Percentiles rank a stretch among this genome's conserved stretches.
Evolutionary conservation across 2,329 filamentous ascomycete genomes (phyloP).

Genomic region (Calonectria crousiana): DNA sequence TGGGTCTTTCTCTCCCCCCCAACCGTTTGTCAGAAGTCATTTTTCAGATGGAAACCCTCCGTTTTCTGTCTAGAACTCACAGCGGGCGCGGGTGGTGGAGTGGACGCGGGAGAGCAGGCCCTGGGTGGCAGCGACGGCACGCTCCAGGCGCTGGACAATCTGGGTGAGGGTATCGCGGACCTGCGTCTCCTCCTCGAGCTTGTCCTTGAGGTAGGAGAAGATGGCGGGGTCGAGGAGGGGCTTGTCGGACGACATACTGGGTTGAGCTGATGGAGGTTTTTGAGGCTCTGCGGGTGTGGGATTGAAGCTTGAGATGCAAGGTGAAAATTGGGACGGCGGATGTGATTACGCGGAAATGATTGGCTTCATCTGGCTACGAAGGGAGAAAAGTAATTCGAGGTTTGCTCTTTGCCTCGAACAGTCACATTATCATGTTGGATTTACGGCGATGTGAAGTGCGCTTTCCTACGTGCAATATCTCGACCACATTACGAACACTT

Average conservation of each 20-base stretch:
- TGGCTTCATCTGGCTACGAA: not conserved
- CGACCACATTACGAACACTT: not conserved
- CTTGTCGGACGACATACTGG: constrained; percentile 48
- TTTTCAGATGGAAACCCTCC: not conserved
- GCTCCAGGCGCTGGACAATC: constrained; percentile 84
- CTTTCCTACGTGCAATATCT: not conserved
- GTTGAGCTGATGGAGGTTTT: constrained; percentile 5
- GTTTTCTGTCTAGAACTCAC: constrained; percentile 50
- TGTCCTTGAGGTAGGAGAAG: constrained; percentile 87
- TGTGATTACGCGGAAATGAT: not conserved
- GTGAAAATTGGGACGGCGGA: constrained; percentile 20
- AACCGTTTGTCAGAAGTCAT: not conserved
- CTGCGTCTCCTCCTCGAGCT: constrained; percentile 87
- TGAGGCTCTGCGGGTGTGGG: constrained; percentile 27
- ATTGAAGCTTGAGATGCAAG: constrained; percentile 16
- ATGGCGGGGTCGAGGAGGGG: constrained; percentile 78
- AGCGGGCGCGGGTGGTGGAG: constrained; percentile 78
- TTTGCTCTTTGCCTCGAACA: not conserved
- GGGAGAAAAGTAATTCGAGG: not conserved
- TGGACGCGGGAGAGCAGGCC: constrained; percentile 90
- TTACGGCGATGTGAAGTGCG: not conserved
- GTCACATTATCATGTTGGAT: too few species aligned
- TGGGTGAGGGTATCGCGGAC: constrained; percentile 87
- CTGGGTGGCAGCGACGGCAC: constrained; percentile 84
- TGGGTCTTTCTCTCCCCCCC: constrained; percentile 59